A percentile compares a stretch with the other conserved stretches of the same genome.
These are phyloP conservation scores for Calonectria pteridis DNA, from an alignment of 2,329 filamentous ascomycete species.

Conservation along the genomic window DNA sequence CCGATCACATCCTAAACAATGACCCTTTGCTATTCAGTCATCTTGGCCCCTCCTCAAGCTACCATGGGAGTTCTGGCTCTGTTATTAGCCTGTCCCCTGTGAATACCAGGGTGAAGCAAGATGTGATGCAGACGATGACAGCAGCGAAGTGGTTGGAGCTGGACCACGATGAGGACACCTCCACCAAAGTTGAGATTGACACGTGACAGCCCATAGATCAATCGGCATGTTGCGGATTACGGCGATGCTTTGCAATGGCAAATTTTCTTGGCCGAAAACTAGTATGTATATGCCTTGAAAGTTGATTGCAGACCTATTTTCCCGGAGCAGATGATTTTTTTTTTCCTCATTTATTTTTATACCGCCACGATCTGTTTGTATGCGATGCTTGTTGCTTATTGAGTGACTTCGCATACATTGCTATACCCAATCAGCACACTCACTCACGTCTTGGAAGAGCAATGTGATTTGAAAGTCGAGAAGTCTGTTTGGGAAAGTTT, in stretches of 20 bases:
- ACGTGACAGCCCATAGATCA: not conserved
- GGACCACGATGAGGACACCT: not conserved
- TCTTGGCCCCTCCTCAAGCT: not conserved
- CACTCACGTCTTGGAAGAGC: not conserved
- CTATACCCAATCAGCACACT: not conserved
- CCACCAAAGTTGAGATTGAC: not conserved
- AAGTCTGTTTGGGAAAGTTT: not conserved
- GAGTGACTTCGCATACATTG: not conserved
- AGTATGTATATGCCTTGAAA: not conserved
- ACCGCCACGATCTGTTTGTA: not conserved
- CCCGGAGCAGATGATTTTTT: not conserved
- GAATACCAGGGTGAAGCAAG: not conserved
- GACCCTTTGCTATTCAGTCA: not conserved
- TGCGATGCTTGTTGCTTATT: not conserved
- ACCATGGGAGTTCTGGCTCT: not conserved
- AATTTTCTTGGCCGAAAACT: not conserved
- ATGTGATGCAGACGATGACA: not conserved
- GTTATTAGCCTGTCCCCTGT: not conserved
- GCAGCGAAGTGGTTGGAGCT: no score
- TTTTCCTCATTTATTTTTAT: not conserved
- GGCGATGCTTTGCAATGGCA: not conserved
- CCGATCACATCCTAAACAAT: not conserved
- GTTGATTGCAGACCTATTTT: not conserved
- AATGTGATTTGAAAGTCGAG: not conserved
- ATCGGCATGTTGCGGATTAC: not conserved